A percentile compares a stretch with the other conserved stretches of the same genome.
Evolutionary conservation across 495 filamentous ascomycete genomes (phyloP).

Genomic region (Chaetomium fimeti): DNA sequence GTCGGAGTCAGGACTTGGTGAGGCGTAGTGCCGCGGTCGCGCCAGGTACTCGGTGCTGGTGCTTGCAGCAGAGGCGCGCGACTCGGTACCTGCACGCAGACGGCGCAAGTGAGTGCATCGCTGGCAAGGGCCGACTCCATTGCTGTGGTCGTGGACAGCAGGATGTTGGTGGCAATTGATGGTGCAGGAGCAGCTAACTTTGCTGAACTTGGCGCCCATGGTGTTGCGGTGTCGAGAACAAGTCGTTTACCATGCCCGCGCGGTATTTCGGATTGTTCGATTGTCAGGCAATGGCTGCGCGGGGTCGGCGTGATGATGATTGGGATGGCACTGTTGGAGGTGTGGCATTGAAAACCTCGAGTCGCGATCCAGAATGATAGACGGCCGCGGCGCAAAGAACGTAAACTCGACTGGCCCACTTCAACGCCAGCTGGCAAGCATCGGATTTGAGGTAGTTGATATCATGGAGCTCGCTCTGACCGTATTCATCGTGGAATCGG

Average conservation of each 20-base stretch:
- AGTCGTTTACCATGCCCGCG: not conserved
- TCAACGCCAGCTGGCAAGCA: no score
- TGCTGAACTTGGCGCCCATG: constrained; percentile 4
- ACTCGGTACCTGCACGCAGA: not conserved
- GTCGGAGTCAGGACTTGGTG: not conserved
- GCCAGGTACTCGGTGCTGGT: constrained; percentile 4
- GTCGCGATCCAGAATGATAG: no score
- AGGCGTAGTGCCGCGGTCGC: not conserved
- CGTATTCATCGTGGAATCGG: no score
- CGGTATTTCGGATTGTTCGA: no score
- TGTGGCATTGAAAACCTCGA: no score
- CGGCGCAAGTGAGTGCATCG: not conserved
- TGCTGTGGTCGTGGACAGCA: not conserved
- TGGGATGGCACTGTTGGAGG: no score
- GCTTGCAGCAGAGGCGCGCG: not conserved
- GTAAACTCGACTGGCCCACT: no score
- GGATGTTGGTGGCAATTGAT: not conserved
- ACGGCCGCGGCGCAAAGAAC: no score
- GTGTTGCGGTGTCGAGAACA: not conserved
- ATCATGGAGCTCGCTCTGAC: no score
- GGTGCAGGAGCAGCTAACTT: constrained; percentile 7
- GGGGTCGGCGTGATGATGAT: no score
- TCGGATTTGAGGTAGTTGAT: no score
- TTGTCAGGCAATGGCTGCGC: no score
- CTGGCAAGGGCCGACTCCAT: not conserved